These are phyloP conservation scores for Curvularia verruculosa DNA, from an alignment of 2,329 filamentous ascomycete species.

Conservation along the genomic window DNA sequence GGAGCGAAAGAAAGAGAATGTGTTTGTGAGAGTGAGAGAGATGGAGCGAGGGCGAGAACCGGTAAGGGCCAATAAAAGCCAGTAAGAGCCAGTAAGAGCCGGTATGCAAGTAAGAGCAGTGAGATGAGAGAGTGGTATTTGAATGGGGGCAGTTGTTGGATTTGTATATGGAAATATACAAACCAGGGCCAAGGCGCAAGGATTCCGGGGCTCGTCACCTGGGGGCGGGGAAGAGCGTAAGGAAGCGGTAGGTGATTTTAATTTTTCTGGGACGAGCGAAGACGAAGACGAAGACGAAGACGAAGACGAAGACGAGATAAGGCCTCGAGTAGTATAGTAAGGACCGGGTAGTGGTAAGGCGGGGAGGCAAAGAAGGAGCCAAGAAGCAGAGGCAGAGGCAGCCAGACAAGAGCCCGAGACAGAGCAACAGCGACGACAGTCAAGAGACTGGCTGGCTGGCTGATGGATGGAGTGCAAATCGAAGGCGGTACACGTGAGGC, in stretches of 20 bases:
- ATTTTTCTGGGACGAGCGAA: no score
- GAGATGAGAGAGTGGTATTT: neutral
- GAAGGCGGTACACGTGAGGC: constrained; percentile 32
- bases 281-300: constrained; percentile 25
- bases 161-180: constrained; percentile 27
- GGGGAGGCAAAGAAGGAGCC: constrained; percentile 22
- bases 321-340: constrained; percentile 26
- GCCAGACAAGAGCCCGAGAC: neutral
- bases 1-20: neutral
- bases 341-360: constrained; percentile 29
- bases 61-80: no score
- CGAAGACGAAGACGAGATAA: constrained; percentile 30
- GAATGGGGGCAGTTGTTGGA: constrained; percentile 21
- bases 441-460: constrained; percentile 11
- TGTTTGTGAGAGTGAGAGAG: constrained; percentile 3
- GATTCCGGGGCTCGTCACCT: constrained; percentile 20
- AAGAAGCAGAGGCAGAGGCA: neutral
- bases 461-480: constrained; percentile 27
- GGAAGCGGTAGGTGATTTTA: constrained; percentile 14
- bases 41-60: constrained; percentile 14
- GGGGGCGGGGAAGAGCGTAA: constrained; percentile 5
- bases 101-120: no score
- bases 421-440: constrained; percentile 5
- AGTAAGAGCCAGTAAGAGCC: no score
- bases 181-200: constrained; percentile 25